Conservation (phyloP, 2,329 filamentous ascomycete species). For the Pseudogymnoascus sp. region DNA sequence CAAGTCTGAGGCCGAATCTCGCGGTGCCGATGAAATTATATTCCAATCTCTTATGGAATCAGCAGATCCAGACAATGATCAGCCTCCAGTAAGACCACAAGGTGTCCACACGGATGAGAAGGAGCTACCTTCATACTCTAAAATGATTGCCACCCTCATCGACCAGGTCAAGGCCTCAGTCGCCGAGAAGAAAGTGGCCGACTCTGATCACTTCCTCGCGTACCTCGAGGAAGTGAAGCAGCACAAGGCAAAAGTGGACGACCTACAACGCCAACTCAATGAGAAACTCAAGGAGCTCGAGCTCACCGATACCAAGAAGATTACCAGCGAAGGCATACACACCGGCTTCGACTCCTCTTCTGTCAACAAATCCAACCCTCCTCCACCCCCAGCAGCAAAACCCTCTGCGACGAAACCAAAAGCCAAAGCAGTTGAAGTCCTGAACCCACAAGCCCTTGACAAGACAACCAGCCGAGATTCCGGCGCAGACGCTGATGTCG, state of each 20-base stretch:
- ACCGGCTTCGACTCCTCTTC: constrained; percentile 86
- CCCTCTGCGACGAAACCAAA: constrained; percentile 36
- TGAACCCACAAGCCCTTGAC: constrained; percentile 54
- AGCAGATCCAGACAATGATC: constrained; percentile 63
- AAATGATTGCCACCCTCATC: constrained; percentile 96
- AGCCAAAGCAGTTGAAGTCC: constrained; percentile 55
- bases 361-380: constrained; percentile 52
- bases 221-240: constrained; percentile 71
- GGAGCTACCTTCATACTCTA: constrained; percentile 72
- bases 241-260: constrained; percentile 69
- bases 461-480: constrained; percentile 37
- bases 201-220: constrained; percentile 50
- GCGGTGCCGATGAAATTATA: constrained; percentile 69
- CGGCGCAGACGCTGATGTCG: constrained; percentile 53
- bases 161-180: constrained; percentile 79
- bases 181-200: constrained; percentile 60
- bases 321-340: constrained; percentile 83
- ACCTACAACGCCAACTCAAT: constrained; percentile 66
- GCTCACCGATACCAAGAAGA: constrained; percentile 77
- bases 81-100: constrained; percentile 64
- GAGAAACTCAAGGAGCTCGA: constrained; percentile 72
- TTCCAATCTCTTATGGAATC: constrained; percentile 86
- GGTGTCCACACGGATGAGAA: constrained; percentile 70
- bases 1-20: constrained; percentile 55
- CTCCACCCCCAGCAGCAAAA: constrained; percentile 19